These are phyloP conservation scores for Berkeleyomyces basicola DNA, from an alignment of 2,329 filamentous ascomycete species.

Conservation along the genomic window DNA sequence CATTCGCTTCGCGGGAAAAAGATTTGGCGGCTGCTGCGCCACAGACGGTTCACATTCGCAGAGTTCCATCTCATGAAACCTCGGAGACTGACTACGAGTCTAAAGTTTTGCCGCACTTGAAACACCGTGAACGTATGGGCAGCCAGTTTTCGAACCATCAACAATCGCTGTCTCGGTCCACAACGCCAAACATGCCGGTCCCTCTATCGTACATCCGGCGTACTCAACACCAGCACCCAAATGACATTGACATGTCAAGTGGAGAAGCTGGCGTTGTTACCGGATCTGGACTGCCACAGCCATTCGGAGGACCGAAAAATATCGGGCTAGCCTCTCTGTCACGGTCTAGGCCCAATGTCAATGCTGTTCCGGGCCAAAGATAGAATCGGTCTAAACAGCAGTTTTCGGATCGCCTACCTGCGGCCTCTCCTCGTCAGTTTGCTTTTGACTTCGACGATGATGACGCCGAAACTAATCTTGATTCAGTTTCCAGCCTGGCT, in stretches of 20 bases:
- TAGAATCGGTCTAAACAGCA: constrained; percentile 12
- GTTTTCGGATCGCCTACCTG: background rate
- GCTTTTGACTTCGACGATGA: constrained; percentile 4
- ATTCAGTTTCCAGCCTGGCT: background rate
- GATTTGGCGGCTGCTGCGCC: background rate
- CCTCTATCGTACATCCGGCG: constrained; percentile 7
- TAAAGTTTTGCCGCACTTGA: background rate
- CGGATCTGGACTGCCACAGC: background rate
- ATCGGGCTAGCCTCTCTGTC: background rate
- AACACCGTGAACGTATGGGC: background rate
- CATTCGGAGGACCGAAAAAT: background rate
- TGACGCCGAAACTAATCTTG: background rate
- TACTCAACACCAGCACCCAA: constrained; percentile 1
- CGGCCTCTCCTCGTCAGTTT: background rate
- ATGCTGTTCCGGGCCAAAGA: constrained; percentile 10
- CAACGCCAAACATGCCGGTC: constrained; percentile 4
- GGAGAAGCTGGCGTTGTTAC: background rate
- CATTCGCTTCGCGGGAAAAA: background rate
- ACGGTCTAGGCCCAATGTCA: constrained; percentile 5
- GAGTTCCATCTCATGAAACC: background rate
- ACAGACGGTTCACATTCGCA: background rate
- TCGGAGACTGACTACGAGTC: constrained; percentile 1
- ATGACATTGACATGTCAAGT: background rate
- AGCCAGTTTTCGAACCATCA: background rate
- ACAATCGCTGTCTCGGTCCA: background rate